Percentiles rank a stretch among this genome's conserved stretches.
Evolutionary conservation across 2,329 filamentous ascomycete species (phyloP).

Genomic region (Epichloe brachyelytri): DNA sequence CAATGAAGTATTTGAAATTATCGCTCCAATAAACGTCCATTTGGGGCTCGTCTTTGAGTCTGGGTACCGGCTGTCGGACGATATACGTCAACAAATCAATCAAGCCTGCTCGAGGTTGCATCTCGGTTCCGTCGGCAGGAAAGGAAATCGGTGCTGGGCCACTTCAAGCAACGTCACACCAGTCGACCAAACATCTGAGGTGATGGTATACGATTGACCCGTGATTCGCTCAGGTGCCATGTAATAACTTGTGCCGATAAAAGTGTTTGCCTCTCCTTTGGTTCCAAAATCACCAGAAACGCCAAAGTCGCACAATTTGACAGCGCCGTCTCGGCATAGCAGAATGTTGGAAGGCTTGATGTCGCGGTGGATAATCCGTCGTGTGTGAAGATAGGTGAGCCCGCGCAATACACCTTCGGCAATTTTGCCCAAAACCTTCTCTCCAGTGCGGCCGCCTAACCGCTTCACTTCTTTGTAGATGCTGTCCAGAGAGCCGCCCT

Average conservation of each 20-base stretch:
- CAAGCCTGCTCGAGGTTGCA: conserved; percentile 81
- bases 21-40: conserved; percentile 89
- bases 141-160: conserved; percentile 96
- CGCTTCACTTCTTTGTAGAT: conserved; percentile 97
- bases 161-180: conserved; percentile 97
- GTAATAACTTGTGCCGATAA: conserved; percentile 97
- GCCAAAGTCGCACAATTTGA: conserved; percentile 97
- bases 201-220: conserved; percentile 95
- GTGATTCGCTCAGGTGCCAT: conserved; percentile 99
- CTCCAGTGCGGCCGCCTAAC: conserved; percentile 83
- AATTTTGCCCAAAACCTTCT: conserved; percentile 94
- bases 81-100: conserved; percentile 97
- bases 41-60: conserved; percentile 86
- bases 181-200: conserved; percentile 94
- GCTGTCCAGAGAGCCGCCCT: conserved; percentile 88
- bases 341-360: conserved; percentile 98
- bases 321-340: conserved; percentile 79
- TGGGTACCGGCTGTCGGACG: conserved; percentile 87
- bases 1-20: conserved; percentile 98
- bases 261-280: conserved; percentile 96
- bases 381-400: conserved; percentile 84
- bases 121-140: conserved; percentile 90
- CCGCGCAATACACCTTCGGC: conserved; percentile 90
- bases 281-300: conserved; percentile 97
- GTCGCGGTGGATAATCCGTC: conserved; percentile 96